A percentile compares a stretch with the other conserved stretches of the same genome.
phyloP scores from a whole-genome alignment of 2,329 filamentous ascomycete genomes.

The Cercospora sojina region DNA sequence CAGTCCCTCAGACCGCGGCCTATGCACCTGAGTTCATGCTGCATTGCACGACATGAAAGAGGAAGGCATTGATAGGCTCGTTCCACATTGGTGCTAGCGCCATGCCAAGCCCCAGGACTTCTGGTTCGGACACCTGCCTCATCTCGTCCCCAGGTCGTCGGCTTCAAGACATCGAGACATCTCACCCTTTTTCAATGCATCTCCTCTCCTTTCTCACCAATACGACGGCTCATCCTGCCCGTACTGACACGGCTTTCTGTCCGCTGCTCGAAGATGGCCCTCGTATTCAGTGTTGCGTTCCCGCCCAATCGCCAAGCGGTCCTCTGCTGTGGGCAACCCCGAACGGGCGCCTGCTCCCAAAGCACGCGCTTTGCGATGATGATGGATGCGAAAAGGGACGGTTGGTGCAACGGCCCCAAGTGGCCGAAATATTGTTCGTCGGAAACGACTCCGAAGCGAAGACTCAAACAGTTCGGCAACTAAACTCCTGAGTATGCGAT shows the following conservation, averaged over 20 bases:
- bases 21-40: neutral
- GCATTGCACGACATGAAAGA: neutral
- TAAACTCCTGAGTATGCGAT: neutral
- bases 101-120: neutral
- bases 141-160: neutral
- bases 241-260: neutral
- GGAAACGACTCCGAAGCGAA: neutral
- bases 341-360: neutral
- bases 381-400: neutral
- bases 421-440: neutral
- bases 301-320: neutral
- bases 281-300: neutral
- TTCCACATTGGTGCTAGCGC: neutral
- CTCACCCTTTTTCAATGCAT: neutral
- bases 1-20: neutral
- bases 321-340: neutral
- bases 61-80: neutral
- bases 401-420: neutral
- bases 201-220: neutral
- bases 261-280: neutral
- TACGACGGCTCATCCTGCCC: neutral
- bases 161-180: neutral
- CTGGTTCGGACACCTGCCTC: neutral
- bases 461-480: neutral
- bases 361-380: neutral